Conservation (phyloP, 2,329 filamentous ascomycete genomes). For the Trichoderma sp. region DNA sequence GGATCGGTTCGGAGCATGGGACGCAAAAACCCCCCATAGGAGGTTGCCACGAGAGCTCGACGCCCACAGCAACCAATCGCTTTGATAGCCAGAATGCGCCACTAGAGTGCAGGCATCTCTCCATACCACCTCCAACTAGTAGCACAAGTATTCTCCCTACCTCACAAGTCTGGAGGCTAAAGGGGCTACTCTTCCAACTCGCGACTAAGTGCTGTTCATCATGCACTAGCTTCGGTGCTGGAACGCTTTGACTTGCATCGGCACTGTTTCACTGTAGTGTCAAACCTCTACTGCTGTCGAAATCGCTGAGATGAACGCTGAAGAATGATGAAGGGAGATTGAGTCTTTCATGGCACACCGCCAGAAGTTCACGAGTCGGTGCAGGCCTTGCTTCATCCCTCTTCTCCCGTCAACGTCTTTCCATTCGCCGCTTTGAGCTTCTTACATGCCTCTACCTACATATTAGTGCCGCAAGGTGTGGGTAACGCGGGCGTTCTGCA, state of each 20-base stretch:
- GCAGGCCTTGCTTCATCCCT: not conserved
- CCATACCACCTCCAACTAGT: not conserved
- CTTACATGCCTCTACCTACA: constrained; percentile 3
- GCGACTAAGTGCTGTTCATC: not conserved
- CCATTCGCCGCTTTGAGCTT: constrained; percentile 4
- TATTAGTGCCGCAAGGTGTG: not conserved
- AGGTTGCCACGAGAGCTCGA: constrained; percentile 11
- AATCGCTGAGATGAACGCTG: not conserved
- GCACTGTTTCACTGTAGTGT: not conserved
- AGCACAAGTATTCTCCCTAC: not conserved
- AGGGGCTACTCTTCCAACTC: not conserved
- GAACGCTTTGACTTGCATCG: not conserved
- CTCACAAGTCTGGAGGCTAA: not conserved
- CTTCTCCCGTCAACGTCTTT: not conserved
- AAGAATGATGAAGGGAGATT: not conserved
- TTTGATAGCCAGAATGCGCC: not conserved
- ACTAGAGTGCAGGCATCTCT: not conserved
- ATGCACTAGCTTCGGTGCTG: not conserved
- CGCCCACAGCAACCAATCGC: constrained; percentile 1
- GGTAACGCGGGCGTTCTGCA: not conserved
- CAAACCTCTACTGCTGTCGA: not conserved
- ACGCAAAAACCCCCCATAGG: not conserved
- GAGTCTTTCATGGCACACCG: not conserved
- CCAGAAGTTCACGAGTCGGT: not conserved
- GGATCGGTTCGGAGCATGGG: not conserved